Evolutionary conservation across 306 rosid species (phyloP), one percentile per base, ranked within the genome.

Genomic region (Dalbergia oliveri): DNA sequence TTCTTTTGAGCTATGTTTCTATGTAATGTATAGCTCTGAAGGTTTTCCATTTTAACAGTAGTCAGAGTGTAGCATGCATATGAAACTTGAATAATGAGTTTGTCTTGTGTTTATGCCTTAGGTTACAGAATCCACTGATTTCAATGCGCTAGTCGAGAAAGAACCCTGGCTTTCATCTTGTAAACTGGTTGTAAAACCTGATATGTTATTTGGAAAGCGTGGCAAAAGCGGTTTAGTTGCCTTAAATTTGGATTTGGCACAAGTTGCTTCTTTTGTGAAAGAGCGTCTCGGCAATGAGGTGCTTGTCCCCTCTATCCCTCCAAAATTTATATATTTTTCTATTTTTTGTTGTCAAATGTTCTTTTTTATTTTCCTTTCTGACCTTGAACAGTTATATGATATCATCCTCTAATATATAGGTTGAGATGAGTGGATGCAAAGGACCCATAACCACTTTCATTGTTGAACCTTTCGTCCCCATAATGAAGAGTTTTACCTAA

Each of bases 171-270:
- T 95, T 81, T 91, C 91, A 4, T 91, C 97, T 69, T 91, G 91
- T 49, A 95, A 90, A 73, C 49, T 95, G 92, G 99, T 93, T 71
- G 99, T 95, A 80, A 95, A 95, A 73, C 99, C 99, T 16, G 99
- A 95, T 84, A 93, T 93, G 99, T 80, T 95, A 82, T 95, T 95
- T 63, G 99, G 99, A 84, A 95, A 95, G 90, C 98, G 98, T 80
- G 99, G 99, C 67, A 95, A 95, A 85, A 95, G 99, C 9, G 98
- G 99, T 84, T 89, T 95, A 86, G 99, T 95, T 73, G 99, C 99
- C 84, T 90, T 95, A 80, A 93, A 95, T 83, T 88, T 95, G 31
- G 93, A 95, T 81, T 88, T 90, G 68, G 90, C 99, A 41, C 91
- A 93, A 85, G 99, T 90, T 76, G 92, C 84, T 73, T 58, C 87